A percentile compares a stretch with the other conserved stretches of the same genome.
Evolutionary conservation across 345 rosid species (phyloP).

Genomic region (Eucalyptus cloeziana): DNA sequence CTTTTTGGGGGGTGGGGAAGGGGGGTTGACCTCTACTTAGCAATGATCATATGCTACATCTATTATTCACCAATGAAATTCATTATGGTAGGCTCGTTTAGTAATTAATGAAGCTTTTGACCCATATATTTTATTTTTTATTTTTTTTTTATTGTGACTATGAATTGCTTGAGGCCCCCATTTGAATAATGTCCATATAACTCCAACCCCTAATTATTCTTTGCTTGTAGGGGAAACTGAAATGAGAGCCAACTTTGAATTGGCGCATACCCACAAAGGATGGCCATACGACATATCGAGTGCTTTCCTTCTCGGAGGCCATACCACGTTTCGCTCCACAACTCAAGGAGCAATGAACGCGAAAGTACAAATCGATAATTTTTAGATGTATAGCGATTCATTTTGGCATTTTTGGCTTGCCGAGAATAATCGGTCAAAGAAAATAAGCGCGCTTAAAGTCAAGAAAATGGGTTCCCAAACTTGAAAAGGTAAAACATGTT

Average conservation of each 20-base stretch:
- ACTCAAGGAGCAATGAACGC: background rate
- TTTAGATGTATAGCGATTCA: background rate
- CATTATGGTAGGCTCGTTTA: background rate
- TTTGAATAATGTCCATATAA: background rate
- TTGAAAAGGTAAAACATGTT: background rate
- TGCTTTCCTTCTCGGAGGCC: background rate
- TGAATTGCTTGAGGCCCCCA: background rate
- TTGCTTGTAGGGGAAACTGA: background rate
- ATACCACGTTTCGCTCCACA: background rate
- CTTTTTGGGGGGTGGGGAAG: fast-evolving
- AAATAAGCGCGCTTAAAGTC: background rate
- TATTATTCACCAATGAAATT: background rate
- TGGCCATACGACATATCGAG: background rate
- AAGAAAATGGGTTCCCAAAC: background rate
- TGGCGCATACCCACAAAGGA: background rate
- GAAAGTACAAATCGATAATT: background rate
- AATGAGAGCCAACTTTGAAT: background rate
- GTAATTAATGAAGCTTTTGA: background rate
- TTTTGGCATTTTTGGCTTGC: background rate
- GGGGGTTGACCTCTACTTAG: background rate
- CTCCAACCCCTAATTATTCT: background rate
- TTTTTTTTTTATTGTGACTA: background rate
- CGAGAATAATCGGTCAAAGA: background rate
- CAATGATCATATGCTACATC: background rate
- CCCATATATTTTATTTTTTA: background rate